Evolutionary conservation across 2,329 filamentous ascomycete genomes (phyloP).

Genomic region (Didymella keratinophila): DNA sequence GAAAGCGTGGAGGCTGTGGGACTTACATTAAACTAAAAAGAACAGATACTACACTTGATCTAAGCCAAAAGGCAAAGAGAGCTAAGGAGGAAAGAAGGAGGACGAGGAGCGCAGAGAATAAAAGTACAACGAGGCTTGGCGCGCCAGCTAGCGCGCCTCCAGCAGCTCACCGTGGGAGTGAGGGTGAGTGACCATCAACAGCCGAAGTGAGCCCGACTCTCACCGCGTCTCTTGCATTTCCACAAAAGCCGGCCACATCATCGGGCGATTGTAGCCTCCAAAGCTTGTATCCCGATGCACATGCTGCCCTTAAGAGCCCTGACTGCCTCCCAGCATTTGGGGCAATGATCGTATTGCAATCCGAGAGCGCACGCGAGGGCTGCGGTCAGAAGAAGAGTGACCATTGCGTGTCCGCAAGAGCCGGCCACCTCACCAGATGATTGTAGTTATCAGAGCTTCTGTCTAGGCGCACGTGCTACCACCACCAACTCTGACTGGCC

Average conservation of each 20-base stretch:
- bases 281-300: not conserved
- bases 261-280: not conserved
- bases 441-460: not conserved
- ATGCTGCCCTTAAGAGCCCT: too few species aligned
- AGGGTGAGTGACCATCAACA: too few species aligned
- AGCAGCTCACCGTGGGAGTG: too few species aligned
- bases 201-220: not conserved
- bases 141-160: not conserved
- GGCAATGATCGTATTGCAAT: too few species aligned
- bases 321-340: too few species aligned
- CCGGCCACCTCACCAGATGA: not conserved
- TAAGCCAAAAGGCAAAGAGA: slow-evolving; percentile 25
- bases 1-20: too few species aligned
- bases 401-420: not conserved
- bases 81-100: slow-evolving; percentile 12
- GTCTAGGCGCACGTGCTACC: not conserved
- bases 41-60: slow-evolving; percentile 21
- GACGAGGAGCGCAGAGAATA: not conserved
- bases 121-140: not conserved
- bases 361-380: too few species aligned
- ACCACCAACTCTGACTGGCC: too few species aligned
- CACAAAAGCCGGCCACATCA: not conserved
- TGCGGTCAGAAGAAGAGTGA: too few species aligned
- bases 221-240: not conserved
- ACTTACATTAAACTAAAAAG: slow-evolving; percentile 12